A percentile compares a stretch with the other conserved stretches of the same genome.
Conservation (phyloP, 108 stramenopile genomes). For the Aurantiochytrium sp. region DNA sequence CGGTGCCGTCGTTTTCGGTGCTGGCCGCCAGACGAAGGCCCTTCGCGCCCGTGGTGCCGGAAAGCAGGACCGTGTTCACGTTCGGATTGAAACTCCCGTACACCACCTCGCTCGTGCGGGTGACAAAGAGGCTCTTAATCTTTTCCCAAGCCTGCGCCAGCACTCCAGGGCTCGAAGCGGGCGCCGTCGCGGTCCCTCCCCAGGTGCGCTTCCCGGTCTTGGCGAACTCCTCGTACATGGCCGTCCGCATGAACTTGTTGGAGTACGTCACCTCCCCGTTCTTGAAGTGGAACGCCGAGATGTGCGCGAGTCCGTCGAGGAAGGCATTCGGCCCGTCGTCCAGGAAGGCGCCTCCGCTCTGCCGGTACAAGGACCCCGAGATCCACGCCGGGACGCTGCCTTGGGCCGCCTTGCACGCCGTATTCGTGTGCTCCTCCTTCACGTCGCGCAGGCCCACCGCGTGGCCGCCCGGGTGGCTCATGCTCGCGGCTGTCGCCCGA, state of each 20-base stretch:
- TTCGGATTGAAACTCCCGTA: neutral
- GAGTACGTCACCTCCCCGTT: neutral
- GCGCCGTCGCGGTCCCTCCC: neutral
- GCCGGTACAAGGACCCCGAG: neutral
- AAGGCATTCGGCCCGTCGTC: neutral
- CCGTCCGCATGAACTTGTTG: constrained; percentile 20
- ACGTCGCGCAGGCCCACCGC: neutral
- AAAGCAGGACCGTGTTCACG: neutral
- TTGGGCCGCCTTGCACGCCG: neutral
- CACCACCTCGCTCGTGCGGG: neutral
- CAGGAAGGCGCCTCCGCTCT: constrained; percentile 17
- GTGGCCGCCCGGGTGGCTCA: too few relatives aligned
- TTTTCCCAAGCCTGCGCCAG: neutral
- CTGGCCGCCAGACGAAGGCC: neutral
- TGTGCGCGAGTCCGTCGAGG: constrained; percentile 9
- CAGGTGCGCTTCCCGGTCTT: neutral
- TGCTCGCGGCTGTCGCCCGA: too few relatives aligned
- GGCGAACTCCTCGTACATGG: neutral
- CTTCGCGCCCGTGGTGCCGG: neutral
- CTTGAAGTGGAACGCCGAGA: neutral
- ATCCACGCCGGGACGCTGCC: neutral
- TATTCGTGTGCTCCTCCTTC: neutral
- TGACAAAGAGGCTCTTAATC: neutral
- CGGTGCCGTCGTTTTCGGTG: neutral
- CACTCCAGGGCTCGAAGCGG: neutral